Evolutionary conservation across 1,284 basidiomycete species (phyloP).

Genomic region (Cutaneotrichosporon spelunceum): DNA sequence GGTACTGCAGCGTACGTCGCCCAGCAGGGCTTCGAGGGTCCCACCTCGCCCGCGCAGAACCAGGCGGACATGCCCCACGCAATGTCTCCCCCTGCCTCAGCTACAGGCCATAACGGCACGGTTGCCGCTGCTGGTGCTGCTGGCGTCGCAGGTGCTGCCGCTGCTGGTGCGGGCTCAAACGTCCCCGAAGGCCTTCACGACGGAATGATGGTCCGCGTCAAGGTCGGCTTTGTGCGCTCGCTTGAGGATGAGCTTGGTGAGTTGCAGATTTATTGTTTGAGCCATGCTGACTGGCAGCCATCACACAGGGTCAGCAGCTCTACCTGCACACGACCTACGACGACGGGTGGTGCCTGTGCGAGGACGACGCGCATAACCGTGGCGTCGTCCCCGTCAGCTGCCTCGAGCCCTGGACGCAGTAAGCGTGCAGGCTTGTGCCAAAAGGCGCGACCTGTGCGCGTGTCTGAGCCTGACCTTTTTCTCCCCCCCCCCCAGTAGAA

Average conservation of each 20-base stretch:
- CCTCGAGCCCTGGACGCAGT: slow-evolving; percentile 37
- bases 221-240: slow-evolving; percentile 48
- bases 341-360: slow-evolving; percentile 51
- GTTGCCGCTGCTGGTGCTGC: slow-evolving; percentile 11
- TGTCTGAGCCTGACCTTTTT: neutral
- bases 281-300: slow-evolving; percentile 28
- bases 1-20: slow-evolving; percentile 19
- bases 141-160: slow-evolving; percentile 12
- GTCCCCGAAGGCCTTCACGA: slow-evolving; percentile 34
- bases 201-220: slow-evolving; percentile 45
- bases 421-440: slow-evolving; percentile 3
- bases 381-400: slow-evolving; percentile 51
- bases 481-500: neutral
- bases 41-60: neutral
- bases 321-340: slow-evolving; percentile 50
- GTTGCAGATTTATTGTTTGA: slow-evolving; percentile 13
- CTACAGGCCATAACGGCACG: neutral
- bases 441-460: neutral
- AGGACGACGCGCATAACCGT: slow-evolving; percentile 42
- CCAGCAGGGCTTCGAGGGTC: slow-evolving; percentile 1
- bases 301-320: slow-evolving; percentile 50
- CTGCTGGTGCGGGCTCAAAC: slow-evolving; percentile 4
- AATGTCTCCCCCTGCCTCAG: slow-evolving; percentile 2
- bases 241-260: slow-evolving; percentile 51
- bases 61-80: neutral